These are phyloP conservation scores for Colletotrichum brevisporum DNA, from an alignment of 2,329 filamentous ascomycete genomes.

Conservation along the genomic window DNA sequence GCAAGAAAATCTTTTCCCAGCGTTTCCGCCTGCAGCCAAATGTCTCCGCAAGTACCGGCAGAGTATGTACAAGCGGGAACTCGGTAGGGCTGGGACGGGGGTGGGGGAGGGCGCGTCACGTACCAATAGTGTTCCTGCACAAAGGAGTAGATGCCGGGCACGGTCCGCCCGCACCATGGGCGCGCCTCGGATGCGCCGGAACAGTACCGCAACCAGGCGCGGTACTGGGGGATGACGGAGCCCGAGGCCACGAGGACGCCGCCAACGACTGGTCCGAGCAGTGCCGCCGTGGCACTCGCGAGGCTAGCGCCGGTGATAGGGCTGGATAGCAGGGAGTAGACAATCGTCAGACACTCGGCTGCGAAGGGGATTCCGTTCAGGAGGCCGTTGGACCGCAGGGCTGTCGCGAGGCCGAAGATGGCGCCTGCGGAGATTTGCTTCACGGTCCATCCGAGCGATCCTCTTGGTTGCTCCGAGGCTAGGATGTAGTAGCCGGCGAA, in stretches of 20 bases:
- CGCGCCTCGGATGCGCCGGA: constrained; percentile 54
- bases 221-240: constrained; percentile 78
- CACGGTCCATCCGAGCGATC: constrained; percentile 55
- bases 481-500: constrained; percentile 82
- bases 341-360: constrained; percentile 66
- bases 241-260: constrained; percentile 79
- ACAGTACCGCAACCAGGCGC: constrained; percentile 84
- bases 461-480: constrained; percentile 59
- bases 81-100: constrained; percentile 23
- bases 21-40: constrained; percentile 4
- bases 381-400: constrained; percentile 88
- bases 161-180: constrained; percentile 80
- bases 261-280: constrained; percentile 73
- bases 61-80: neutral
- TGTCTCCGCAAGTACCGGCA: constrained; percentile 33
- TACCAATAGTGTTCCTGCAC: constrained; percentile 95
- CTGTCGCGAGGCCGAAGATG: constrained; percentile 79
- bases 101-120: constrained; percentile 47
- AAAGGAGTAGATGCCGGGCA: constrained; percentile 92
- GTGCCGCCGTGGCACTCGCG: constrained; percentile 61
- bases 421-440: constrained; percentile 74
- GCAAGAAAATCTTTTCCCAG: constrained; percentile 1
- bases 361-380: constrained; percentile 85
- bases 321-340: constrained; percentile 57
- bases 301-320: constrained; percentile 45